Evolutionary conservation across 139 green algal genomes (phyloP).

Genomic region (Trebouxia sp.): DNA sequence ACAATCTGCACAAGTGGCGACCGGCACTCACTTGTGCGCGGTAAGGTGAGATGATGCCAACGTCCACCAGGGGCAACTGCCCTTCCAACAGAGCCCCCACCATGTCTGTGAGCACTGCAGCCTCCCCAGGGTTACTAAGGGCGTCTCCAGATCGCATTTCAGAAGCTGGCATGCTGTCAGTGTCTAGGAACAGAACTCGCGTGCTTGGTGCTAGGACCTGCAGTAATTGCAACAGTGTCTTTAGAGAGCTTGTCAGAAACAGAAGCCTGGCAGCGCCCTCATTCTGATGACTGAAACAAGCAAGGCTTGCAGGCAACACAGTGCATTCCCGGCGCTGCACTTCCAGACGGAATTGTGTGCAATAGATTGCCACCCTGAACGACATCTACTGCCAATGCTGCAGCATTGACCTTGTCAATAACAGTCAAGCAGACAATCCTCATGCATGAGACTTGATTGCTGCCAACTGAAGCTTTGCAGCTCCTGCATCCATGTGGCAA

Average conservation of each 20-base stretch:
- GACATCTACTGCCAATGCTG: too few species aligned
- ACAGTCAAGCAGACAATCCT: too few species aligned
- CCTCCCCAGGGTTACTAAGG: conserved; percentile 70
- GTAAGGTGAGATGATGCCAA: conserved; percentile 90
- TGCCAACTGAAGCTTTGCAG: too few species aligned
- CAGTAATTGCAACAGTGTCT: neutral
- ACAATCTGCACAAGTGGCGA: too few species aligned
- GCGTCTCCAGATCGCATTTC: conserved; percentile 46
- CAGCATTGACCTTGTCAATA: too few species aligned
- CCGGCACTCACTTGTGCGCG: conserved; percentile 68
- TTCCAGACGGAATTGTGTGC: too few species aligned
- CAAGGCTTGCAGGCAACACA: too few species aligned
- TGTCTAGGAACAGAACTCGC: conserved; percentile 86
- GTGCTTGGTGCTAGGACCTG: conserved; percentile 60
- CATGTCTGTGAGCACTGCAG: conserved; percentile 53
- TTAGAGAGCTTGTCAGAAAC: neutral
- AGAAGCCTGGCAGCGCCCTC: neutral
- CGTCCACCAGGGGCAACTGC: conserved; percentile 46
- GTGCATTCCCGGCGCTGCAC: too few species aligned
- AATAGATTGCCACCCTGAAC: too few species aligned
- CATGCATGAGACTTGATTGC: too few species aligned
- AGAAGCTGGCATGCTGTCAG: conserved; percentile 37
- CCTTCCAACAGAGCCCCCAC: conserved; percentile 50
- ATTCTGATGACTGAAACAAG: too few species aligned
- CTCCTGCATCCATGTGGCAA: too few species aligned